A percentile compares a stretch with the other conserved stretches of the same genome.
Evolutionary conservation across 768 basidiomycete species (phyloP).

Genomic region (Phlegmacium glaucopus): DNA sequence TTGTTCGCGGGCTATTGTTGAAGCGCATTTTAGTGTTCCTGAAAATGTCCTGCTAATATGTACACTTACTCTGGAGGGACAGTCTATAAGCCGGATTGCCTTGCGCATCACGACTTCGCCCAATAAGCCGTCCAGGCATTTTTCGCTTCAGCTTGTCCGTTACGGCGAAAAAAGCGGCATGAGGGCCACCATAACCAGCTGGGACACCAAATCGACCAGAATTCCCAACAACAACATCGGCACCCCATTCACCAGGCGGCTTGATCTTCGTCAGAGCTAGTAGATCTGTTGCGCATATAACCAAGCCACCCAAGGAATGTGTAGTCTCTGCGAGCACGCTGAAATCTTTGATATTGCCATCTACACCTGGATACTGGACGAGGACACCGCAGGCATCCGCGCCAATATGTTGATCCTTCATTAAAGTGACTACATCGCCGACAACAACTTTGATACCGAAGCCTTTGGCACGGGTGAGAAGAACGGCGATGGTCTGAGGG

Average conservation of each 20-base stretch:
- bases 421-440: conserved; percentile 49
- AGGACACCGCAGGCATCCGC: conserved; percentile 81
- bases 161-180: conserved; percentile 96
- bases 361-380: conserved; percentile 91
- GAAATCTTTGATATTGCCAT: conserved; percentile 81
- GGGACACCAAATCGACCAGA: conserved; percentile 97
- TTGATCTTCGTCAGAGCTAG: conserved; percentile 90
- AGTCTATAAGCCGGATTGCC: conserved; percentile 90
- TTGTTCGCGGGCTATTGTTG: conserved; percentile 80
- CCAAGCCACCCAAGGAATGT: conserved; percentile 75
- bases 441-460: conserved; percentile 85
- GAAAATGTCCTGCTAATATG: not conserved
- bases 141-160: conserved; percentile 91
- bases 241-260: conserved; percentile 98
- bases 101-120: conserved; percentile 78
- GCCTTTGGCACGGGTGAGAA: conserved; percentile 87
- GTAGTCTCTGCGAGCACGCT: conserved; percentile 57
- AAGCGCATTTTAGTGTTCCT: not conserved
- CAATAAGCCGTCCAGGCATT: conserved; percentile 98
- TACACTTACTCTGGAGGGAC: conserved; percentile 83
- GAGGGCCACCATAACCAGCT: conserved; percentile 95
- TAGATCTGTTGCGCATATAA: conserved; percentile 88
- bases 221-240: conserved; percentile 93
- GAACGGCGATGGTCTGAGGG: conserved; percentile 88
- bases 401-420: conserved; percentile 51